Conservation (phyloP, 192 early-diverging fungal species). For the Entrophospora sp. region DNA sequence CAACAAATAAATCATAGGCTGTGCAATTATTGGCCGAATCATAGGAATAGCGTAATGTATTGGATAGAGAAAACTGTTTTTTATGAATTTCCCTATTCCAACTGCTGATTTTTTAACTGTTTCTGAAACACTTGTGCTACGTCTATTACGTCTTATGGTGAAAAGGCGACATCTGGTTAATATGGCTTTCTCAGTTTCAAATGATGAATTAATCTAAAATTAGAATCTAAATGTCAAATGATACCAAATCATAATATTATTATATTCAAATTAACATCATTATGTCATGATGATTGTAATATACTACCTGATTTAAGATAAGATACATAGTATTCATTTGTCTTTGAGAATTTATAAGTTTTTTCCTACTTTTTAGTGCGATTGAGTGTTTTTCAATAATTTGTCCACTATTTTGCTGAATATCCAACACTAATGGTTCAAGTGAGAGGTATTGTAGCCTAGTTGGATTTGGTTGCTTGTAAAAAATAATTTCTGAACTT, state of each 20-base stretch:
- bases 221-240: not conserved
- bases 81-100: conserved; percentile 28
- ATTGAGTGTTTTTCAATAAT: conserved; percentile 26
- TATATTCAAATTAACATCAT: not conserved
- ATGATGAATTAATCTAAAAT: conserved; percentile 55
- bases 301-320: conserved; percentile 50
- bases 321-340: conserved; percentile 33
- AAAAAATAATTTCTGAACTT: conserved; percentile 45
- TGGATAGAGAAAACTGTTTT: conserved; percentile 22
- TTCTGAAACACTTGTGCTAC: conserved; percentile 31
- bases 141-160: conserved; percentile 23
- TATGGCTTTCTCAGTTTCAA: conserved; percentile 46
- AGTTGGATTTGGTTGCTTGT: conserved; percentile 47
- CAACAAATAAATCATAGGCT: conserved; percentile 28
- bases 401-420: conserved; percentile 35
- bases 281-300: too few species aligned
- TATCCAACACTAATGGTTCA: conserved; percentile 57
- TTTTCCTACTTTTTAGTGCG: conserved; percentile 30
- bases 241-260: not conserved
- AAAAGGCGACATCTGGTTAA: conserved; percentile 22
- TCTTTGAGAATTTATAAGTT: conserved; percentile 27
- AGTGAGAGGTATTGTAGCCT: conserved; percentile 59
- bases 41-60: conserved; percentile 24
- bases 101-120: conserved; percentile 32
- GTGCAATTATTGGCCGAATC: conserved; percentile 32